A percentile compares a stretch with the other conserved stretches of the same genome.
phyloP scores from a whole-genome alignment of 2,329 filamentous ascomycete genomes.

The Alternaria sp. region DNA sequence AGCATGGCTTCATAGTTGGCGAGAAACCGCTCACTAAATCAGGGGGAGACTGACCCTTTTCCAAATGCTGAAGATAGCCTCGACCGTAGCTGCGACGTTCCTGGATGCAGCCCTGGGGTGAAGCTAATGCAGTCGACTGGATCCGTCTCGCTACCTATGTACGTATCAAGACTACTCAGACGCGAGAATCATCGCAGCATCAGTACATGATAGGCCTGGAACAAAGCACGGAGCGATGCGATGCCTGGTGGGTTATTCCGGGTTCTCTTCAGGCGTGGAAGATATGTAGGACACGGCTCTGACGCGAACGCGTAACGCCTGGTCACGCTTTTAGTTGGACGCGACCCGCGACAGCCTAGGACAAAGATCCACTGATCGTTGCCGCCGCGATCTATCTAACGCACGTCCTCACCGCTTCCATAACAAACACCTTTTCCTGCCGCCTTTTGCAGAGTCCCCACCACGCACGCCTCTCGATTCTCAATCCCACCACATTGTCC shows the following conservation, averaged over 20 bases:
- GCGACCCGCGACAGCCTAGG: conserved; percentile 13
- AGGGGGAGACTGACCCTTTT: not conserved
- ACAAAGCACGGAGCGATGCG: not conserved
- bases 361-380: conserved; percentile 20
- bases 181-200: not conserved
- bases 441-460: conserved; percentile 9
- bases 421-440: conserved; percentile 26
- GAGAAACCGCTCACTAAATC: not conserved
- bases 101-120: not conserved
- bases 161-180: not conserved
- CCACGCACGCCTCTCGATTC: conserved; percentile 1
- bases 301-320: conserved; percentile 26
- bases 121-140: conserved; percentile 9
- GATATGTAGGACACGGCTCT: not conserved
- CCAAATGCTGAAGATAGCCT: not conserved
- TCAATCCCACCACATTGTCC: not conserved
- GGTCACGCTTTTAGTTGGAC: conserved; percentile 17
- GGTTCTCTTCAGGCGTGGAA: not conserved
- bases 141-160: conserved; percentile 3
- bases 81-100: conserved; percentile 1
- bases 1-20: not conserved
- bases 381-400: conserved; percentile 26
- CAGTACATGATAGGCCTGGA: not conserved
- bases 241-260: not conserved
- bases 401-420: conserved; percentile 30